Evolutionary conservation across 305 asterid genomes (phyloP), one percentile per base, ranked within the genome.

Genomic region (Fraxinus greggii): DNA sequence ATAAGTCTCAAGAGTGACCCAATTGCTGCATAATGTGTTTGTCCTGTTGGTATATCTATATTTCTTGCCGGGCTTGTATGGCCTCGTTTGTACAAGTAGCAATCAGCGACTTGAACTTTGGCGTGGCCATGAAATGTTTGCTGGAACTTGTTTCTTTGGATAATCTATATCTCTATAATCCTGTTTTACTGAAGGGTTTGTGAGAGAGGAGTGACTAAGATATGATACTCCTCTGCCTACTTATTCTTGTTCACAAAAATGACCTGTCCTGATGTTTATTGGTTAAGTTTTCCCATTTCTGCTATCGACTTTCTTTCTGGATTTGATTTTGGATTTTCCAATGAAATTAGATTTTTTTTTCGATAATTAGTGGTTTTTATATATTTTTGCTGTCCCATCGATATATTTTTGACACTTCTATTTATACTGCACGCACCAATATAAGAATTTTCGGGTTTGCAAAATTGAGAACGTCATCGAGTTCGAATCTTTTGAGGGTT

Each of bases 1-100:
- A 88, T 13, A 84, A 84, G 75, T 10, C 88, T 1, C 84, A 85
- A 23, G 87, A 78, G 75, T 72, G 76, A 56, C 10, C 83, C 79
- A 28, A 78, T 72, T 78, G 77, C 76, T 19, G 77, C 79, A 23
- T 83, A 70, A 75, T 32, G 29, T 59, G 78, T 65, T 65, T 59
- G 17, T 21, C 67, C 23, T 36, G 40, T 56, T 33, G 33, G 59
- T 70, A n/a, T 33, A 12, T 45, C 54, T 26, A 10, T 26, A 24
- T 65, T 12, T 65, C 45, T 2, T 17, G 12, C 24, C 0, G 38
- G 76, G 42, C 13, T 70, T 70, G 38, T 70, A 70, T 70, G 76
- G 76, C 26, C 45, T 70, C 76, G 3, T 32, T 32, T 70, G 76
- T 70, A 32, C 76, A 6, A 70, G 76, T 32, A 32, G 76, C 76